Conservation (phyloP, 2,329 filamentous ascomycete species). For the Fusarium sp. region DNA sequence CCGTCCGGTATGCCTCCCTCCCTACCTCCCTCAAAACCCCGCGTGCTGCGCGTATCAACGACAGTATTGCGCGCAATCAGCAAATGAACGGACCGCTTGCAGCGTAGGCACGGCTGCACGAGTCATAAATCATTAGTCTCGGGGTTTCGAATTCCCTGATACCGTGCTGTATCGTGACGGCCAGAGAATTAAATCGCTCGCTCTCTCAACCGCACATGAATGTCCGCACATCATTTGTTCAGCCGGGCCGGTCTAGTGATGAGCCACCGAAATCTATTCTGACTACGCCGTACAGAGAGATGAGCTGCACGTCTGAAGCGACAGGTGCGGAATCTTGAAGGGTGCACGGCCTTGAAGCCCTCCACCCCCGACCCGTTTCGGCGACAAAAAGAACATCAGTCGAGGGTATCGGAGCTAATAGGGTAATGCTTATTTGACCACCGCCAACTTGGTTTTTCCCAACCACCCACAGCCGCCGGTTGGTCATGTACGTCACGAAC, state of each 20-base stretch:
- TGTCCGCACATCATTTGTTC: slow-evolving; percentile 25
- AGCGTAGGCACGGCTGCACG: slow-evolving; percentile 32
- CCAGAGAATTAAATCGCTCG: slow-evolving; percentile 22
- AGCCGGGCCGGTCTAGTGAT: slow-evolving; percentile 31
- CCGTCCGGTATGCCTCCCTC: not conserved
- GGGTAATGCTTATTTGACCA: slow-evolving; percentile 31
- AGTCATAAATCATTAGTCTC: slow-evolving; percentile 44
- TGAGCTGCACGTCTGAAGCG: slow-evolving; percentile 9
- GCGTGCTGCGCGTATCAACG: not conserved
- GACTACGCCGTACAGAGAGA: slow-evolving; percentile 14
- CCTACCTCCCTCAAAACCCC: slow-evolving; percentile 5
- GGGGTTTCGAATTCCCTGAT: slow-evolving; percentile 37
- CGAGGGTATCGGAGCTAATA: slow-evolving; percentile 30
- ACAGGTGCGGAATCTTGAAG: slow-evolving; percentile 32
- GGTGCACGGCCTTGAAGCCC: slow-evolving; percentile 23
- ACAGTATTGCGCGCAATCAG: slow-evolving; percentile 12
- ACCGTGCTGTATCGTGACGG: slow-evolving; percentile 23
- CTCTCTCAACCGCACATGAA: slow-evolving; percentile 27
- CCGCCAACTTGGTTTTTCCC: slow-evolving; percentile 15
- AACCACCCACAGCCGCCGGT: slow-evolving; percentile 20
- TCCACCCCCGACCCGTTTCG: slow-evolving; percentile 29
- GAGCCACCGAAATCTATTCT: slow-evolving; percentile 35
- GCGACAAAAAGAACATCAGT: slow-evolving; percentile 30
- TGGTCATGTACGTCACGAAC: slow-evolving; percentile 40
- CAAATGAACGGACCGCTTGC: slow-evolving; percentile 25